Evolutionary conservation across 2,329 filamentous ascomycete genomes (phyloP), one percentile per base, ranked within the genome.

Genomic region (Fusarium equiseti): DNA sequence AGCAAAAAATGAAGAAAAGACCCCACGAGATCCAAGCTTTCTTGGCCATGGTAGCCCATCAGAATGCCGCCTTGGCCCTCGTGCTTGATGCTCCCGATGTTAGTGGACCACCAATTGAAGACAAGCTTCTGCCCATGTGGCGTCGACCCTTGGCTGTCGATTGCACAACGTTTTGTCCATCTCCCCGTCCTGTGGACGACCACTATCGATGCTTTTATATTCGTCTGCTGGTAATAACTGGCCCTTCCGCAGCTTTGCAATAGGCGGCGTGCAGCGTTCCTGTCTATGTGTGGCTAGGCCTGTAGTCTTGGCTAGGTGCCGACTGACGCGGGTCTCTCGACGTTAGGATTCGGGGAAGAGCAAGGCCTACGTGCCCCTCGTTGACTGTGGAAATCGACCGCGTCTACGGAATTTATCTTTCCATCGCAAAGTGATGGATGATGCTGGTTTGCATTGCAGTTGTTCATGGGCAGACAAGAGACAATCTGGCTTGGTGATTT

Each of bases 101-200:
- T 71, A 79, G 75, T 79, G 76, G 76, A 77, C 74, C 75, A 71
- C 74, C 73, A 76, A 70, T 73, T 50, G 71, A 72, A 63, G 59
- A 63, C 71, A 70, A 73, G 72, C 72, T 72, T 72, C 60, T 50
- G 61, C 63, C 75, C 73, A 76, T 77, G 73, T 76, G 73, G 75
- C 73, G 66, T 61, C 52, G 63, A 54, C 65, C 63, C 68, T 76
- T 75, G 74, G 73, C 68, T 73, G 51, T 73, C 60, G 35, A 60
- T 61, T 56, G 56, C 64, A 52, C 59, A 73, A 67, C 61, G 55
- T 46, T 40, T 22, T 59, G 43, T 51, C 29, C 40, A 59, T 63
- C 58, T 66, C 26, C 55, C 60, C 48, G 40, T 46, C 22, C 20
- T 48, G 18, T 53, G 35, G 53, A 63, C 44, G 32, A 38, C 54